Base-by-base conservation (phyloP, 192 early-diverging fungal genomes). In the Allomyces macrogynus region DNA sequence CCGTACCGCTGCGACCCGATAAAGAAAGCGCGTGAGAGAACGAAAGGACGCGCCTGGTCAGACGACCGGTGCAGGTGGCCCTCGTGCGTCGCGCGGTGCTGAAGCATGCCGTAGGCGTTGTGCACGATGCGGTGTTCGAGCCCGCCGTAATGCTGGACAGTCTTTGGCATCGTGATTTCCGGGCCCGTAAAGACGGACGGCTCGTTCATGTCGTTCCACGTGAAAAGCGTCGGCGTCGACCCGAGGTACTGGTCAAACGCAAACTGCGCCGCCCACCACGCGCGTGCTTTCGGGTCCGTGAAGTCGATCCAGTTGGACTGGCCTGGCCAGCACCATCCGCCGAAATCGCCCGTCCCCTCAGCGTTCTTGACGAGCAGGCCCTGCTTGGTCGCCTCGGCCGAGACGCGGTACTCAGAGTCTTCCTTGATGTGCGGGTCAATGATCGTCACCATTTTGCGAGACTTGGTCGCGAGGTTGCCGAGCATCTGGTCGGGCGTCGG, bases 151-250 rank as follows among this genome's bases (percentile, higher is more conserved):
- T 99, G 96, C 66, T 92, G 75, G 62, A 84, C 77, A 71, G 97
- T 93, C 77, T 95, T 97, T 49, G 83, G 89, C 81, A 95, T 90
- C 4, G 95, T 95, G 60, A 92, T 93, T 68, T 99, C 96, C 24
- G 96, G 93, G 0, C 95, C 94, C 74, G 76, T 95, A 70, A 99
- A 99, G 5, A 99, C 87, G 8, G 26, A 18, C 12, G 66, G 54
- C 67, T 99, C 96, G 72, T 99, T 99, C 96, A 99, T 99, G 68
- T 99, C 96, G 74, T 96, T 97, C 96, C 96, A 99, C 4, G 91
- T 86, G 73, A 87, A 92, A 20, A 97, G 78, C 54, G 71, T 71
- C 22, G 78, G 74, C 12, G 91, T 89, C 10, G 89, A 89, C 25
- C 88, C 90, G 66, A 86, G 74, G 75, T 93, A 99, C 61, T 86